phyloP scores from a whole-genome alignment of 2,329 filamentous ascomycete genomes.

The Fusarium cicatricum region DNA sequence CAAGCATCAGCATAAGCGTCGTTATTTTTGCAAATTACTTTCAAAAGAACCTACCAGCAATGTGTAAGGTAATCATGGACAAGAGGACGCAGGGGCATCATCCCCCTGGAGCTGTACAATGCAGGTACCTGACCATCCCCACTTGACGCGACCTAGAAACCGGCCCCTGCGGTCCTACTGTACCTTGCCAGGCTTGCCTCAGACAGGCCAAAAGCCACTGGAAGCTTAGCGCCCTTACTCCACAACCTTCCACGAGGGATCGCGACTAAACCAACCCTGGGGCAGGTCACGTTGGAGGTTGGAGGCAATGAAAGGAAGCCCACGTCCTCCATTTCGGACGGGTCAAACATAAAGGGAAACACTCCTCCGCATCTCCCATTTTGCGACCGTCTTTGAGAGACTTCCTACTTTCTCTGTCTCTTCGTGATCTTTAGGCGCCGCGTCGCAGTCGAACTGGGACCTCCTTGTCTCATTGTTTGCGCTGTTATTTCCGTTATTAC shows the following conservation, averaged over 20 bases:
- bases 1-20: not conserved
- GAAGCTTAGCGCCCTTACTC: conserved; percentile 33
- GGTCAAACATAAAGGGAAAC: conserved; percentile 38
- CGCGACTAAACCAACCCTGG: conserved; percentile 19
- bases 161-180: conserved; percentile 11
- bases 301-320: conserved; percentile 20
- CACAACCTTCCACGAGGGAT: conserved; percentile 30
- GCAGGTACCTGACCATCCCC: conserved; percentile 26
- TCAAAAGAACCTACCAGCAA: not conserved
- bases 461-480: conserved; percentile 11
- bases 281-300: conserved; percentile 38
- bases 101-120: not conserved
- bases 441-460: not conserved
- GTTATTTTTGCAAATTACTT: conserved; percentile 10
- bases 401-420: not conserved
- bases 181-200: no score
- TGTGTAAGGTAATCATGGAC: no score
- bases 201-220: conserved; percentile 26
- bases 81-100: no score
- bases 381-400: conserved; percentile 7
- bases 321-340: conserved; percentile 24
- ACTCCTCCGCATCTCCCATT: conserved; percentile 23
- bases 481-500: conserved; percentile 3
- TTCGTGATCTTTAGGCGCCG: not conserved
- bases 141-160: conserved; percentile 27